A percentile compares a stretch with the other conserved stretches of the same genome.
phyloP scores from a whole-genome alignment of 2,329 filamentous ascomycete species.

The Xylaria sp. region DNA sequence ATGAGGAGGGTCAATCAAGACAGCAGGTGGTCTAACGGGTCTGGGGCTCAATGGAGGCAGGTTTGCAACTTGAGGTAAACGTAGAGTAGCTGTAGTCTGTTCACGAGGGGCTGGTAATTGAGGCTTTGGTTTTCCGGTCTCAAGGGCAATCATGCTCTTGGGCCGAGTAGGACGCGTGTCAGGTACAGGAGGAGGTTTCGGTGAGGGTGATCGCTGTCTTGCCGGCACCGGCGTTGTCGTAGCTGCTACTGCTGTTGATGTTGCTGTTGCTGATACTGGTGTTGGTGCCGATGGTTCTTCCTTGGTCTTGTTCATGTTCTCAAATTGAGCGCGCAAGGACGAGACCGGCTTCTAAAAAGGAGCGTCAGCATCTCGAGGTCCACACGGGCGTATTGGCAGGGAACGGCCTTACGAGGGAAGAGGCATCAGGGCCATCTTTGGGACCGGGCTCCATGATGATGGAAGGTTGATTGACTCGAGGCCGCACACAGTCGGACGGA shows the following conservation, averaged over 20 bases:
- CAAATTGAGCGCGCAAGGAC: conserved; percentile 81
- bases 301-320: conserved; percentile 72
- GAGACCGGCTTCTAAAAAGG: conserved; percentile 77
- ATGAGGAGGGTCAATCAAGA: conserved; percentile 75
- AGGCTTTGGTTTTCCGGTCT: conserved; percentile 45
- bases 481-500: conserved; percentile 37
- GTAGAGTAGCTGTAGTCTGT: conserved; percentile 49
- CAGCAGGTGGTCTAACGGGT: conserved; percentile 66
- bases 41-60: conserved; percentile 59
- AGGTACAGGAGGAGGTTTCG: conserved; percentile 49
- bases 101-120: conserved; percentile 40
- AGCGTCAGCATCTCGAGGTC: conserved; percentile 42
- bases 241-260: conserved; percentile 40
- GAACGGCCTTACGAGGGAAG: conserved; percentile 72
- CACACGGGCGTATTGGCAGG: conserved; percentile 21
- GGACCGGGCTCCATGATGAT: conserved; percentile 56
- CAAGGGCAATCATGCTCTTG: conserved; percentile 40
- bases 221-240: conserved; percentile 40
- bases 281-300: conserved; percentile 48
- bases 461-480: conserved; percentile 43
- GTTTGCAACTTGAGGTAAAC: conserved; percentile 55
- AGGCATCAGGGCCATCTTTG: conserved; percentile 75
- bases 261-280: conserved; percentile 19
- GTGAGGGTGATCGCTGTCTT: conserved; percentile 49
- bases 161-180: conserved; percentile 48